Evolutionary conservation across 2,329 filamentous ascomycete genomes (phyloP).

Genomic region (Sarocladium oryzae): DNA sequence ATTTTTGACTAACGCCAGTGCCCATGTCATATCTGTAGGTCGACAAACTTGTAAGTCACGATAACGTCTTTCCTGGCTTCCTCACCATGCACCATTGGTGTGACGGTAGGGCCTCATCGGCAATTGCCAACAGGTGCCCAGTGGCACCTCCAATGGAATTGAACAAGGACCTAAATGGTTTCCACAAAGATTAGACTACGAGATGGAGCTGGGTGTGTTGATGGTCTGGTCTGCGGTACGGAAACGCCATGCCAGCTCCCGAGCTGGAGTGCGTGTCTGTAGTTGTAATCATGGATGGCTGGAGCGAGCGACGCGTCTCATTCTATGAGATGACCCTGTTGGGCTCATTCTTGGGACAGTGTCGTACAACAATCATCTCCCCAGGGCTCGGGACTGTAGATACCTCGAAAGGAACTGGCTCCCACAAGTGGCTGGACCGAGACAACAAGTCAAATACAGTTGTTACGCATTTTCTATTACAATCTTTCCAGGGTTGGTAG

Average conservation of each 20-base stretch:
- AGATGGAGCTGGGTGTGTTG: conserved; percentile 37
- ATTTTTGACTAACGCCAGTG: no score
- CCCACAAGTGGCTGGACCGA: no score
- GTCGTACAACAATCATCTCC: conserved; percentile 44
- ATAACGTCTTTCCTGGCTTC: conserved; percentile 36
- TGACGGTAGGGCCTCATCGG: conserved; percentile 36
- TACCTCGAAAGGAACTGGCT: conserved; percentile 32
- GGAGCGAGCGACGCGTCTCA: conserved; percentile 57
- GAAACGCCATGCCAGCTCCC: conserved; percentile 33
- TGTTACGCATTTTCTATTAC: no score
- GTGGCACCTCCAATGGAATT: conserved; percentile 33
- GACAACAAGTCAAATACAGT: no score
- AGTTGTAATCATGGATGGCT: conserved; percentile 56
- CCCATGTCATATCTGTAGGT: conserved; percentile 24
- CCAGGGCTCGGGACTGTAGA: conserved; percentile 57
- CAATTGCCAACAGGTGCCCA: neutral
- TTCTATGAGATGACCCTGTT: conserved; percentile 53
- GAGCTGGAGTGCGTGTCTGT: conserved; percentile 56
- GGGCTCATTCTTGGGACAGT: conserved; percentile 56
- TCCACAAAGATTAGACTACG: conserved; percentile 31
- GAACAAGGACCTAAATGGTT: conserved; percentile 17
- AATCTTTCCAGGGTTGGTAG: no score
- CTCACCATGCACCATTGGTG: conserved; percentile 46
- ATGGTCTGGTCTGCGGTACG: conserved; percentile 33
- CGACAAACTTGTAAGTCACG: conserved; percentile 20